Evolutionary conservation across 495 filamentous ascomycete genomes (phyloP), one percentile per base, ranked within the genome.

Genomic region (Cercophora newfieldiana): DNA sequence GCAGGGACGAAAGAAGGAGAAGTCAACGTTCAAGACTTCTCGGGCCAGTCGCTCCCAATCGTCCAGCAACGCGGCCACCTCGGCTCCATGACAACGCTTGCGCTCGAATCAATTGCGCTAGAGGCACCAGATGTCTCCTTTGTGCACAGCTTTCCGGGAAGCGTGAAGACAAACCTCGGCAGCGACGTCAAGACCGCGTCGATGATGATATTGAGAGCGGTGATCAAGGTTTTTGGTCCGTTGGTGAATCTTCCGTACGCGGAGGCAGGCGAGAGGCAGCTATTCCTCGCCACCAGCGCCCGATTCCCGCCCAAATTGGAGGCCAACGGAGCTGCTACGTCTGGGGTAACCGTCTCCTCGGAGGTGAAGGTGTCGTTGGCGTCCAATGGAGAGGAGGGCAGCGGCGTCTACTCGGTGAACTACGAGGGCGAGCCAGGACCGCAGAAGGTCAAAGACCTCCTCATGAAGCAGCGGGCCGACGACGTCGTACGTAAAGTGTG

Each of bases 111-210:
- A 1, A 26, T 87, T 0, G 82, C 86, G 53, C 72, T 53, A 51
- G 71, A 64, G 25, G 77, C 85, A 21, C 84, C 84, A 1, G 70
- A 76, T 1, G 83, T 87, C 6, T 74, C 74, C 5, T 90, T 90
- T 69, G 71, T 91, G 1, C 89, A 91, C 61, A 70, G 78, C 22
- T 87, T 78, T 55, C 88, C 89, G 0, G 84, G 85, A 2, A 37
- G 73, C 0, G 87, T 90, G 54, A 77, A 79, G 51, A 83, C 83
- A 0, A 64, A 64, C 30, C 48, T 63, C 10, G 68, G 65, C 18
- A 55, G 50, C 7, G 64, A 67, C n/a, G 59, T 29, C 51, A 58
- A 61, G 51, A 44, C 33, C 0, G 61, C 47, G 33, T 30, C 44
- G 0, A 16, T 68, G 0, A 51, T 54, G 7, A 33, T 64, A 14